Base-by-base conservation (phyloP, 176 grass and related monocot species). In the Avena insularis region DNA sequence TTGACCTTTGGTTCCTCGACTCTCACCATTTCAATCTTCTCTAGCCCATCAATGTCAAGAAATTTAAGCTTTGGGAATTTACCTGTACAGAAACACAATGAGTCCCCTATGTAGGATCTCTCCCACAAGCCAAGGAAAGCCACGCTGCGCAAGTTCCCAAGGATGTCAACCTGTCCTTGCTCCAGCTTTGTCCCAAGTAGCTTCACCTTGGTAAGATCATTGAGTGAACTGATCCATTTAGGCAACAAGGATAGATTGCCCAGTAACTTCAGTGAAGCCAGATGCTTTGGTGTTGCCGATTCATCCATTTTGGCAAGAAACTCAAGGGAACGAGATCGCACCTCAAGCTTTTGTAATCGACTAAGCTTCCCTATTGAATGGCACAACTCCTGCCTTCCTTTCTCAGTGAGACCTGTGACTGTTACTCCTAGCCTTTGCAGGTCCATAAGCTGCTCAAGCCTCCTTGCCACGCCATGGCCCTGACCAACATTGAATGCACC, bases 21-120 rank as follows among this genome's bases (percentile, higher is more conserved):
- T 9, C 1, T 10, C 21, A 92, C 43, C 7, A 10, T 57, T 57
- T 57, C 55, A 57, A 57, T 57, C 55, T 19, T 57, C 55, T 57
- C 55, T 57, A 57, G 55, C 16, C 55, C 55, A 57, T 57, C 17
- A 57, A 57, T 57, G 3, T 79, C 48, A 71, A 61, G 58, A 2
- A 81, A 67, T 60, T 77, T 88, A 68, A 91, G 90, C 21, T 88
- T 91, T 75, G 19, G 49, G 23, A 85, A 91, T 81, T 66, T 77
- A 10, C 46, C 66, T 0, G 38, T 8, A 23, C 8, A 0, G 51
- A 91, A 91, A 31, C 38, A 33, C 47, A 91, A n/a, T 0, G 57
- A 80, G 0, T 51, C 1, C n/a, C 40, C 76, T 58, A 29, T 51
- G 63, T 85, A 91, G 3, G 90, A 75, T 54, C 73, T 68, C 19